Evolutionary conservation across 208 protist genomes (phyloP), one percentile per base, ranked within the genome.

Genomic region (Leishmania arabica): DNA sequence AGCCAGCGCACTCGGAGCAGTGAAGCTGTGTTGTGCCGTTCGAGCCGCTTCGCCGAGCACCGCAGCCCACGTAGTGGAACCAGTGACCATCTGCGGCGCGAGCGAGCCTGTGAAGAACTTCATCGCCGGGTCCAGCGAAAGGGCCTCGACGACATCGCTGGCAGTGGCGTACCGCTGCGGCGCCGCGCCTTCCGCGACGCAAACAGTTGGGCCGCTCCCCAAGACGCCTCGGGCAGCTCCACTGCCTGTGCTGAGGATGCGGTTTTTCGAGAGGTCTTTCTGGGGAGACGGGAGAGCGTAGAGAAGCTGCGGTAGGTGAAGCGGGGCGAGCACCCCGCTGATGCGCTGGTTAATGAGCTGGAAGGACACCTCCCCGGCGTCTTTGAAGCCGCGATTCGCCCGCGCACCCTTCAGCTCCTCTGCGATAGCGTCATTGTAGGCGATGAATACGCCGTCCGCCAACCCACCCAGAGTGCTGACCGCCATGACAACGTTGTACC

Each of bases 401-500:
- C 40, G 45, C 9, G 56, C 51, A 21, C 69, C 68, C 27, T 78
- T 73, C 34, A 90, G 77, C 45, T 87, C 83, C 15, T 82, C 78
- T 9, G 80, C 82, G 54, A 94, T 79, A 7, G 87, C 87, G 74
- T 95, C 93, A 72, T 97, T 97, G 81, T 86, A 91, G 45, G 78
- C 77, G 51, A 95, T 74, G 70, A 85, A 92, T 24, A 89, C 91
- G 53, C 85, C 92, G 78, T 98, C 95, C 27, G 89, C 88, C 66
- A 69, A 85, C 24, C 95, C 86, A 2, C 90, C 75, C 40, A 98
- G 83, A 0, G 86, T 80, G 78, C 83, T 89, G 37, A 95, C 79
- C 19, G 89, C 87, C 42, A 98, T 84, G 3, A 94, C 80, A 19
- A 88, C 78, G 85, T 98, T 98, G 82, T 95, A 97, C 88, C 92